These are phyloP conservation scores for Heliophila coronopifolia DNA, from an alignment of 441 rosid genomes.

Conservation along the genomic window DNA sequence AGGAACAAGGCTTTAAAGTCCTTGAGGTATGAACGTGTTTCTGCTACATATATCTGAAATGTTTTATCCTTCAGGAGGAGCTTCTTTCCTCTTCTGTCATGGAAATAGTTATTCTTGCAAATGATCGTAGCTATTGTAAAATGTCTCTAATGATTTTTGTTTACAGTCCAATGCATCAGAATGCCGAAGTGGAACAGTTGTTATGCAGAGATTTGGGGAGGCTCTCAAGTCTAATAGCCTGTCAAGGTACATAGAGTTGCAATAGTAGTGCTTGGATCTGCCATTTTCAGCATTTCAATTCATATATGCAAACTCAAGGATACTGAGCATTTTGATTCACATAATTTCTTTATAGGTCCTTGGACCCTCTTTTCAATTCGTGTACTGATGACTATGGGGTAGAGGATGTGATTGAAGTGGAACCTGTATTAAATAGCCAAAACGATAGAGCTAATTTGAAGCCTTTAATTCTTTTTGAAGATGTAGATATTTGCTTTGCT, in stretches of 20 bases:
- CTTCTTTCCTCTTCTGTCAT: not conserved
- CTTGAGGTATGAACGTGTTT: constrained; percentile 58
- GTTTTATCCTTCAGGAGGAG: too few relatives aligned
- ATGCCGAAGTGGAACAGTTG: constrained; percentile 65
- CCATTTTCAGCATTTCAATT: constrained; percentile 8
- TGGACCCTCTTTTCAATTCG: constrained; percentile 36
- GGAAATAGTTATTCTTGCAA: not conserved
- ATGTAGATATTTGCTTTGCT: constrained; percentile 71
- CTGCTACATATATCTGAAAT: constrained; percentile 3
- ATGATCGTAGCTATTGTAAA: not conserved
- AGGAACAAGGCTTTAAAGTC: constrained; percentile 79
- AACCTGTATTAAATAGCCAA: constrained; percentile 35
- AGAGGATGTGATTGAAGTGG: constrained; percentile 39
- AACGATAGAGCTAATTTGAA: constrained; percentile 38
- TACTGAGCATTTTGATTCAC: constrained; percentile 17
- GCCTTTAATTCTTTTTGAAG: constrained; percentile 85
- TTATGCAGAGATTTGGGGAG: constrained; percentile 83
- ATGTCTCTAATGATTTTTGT: constrained; percentile 25
- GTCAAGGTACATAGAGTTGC: constrained; percentile 49
- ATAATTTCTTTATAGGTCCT: constrained; percentile 43
- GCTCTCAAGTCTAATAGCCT: constrained; percentile 62
- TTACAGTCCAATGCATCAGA: constrained; percentile 80
- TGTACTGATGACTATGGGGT: constrained; percentile 32
- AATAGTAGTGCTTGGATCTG: constrained; percentile 12
- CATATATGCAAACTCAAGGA: constrained; percentile 7